Percentiles rank a stretch among this genome's conserved stretches.
Conservation (phyloP, 768 basidiomycete species). For the Pisolithus sp. region DNA sequence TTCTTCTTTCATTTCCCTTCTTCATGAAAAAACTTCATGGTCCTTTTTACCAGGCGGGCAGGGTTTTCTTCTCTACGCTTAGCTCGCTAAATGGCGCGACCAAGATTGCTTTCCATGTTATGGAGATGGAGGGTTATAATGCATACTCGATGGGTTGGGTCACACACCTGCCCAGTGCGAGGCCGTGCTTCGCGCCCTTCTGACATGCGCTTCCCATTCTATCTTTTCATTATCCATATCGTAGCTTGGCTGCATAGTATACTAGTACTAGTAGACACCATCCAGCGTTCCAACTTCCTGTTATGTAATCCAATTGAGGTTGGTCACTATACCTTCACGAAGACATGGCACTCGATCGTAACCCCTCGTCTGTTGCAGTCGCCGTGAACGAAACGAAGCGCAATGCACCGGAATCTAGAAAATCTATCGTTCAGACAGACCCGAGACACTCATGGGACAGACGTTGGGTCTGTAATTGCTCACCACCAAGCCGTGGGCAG, state of each 20-base stretch:
- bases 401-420: background rate
- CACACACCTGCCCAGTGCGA: conserved; percentile 15
- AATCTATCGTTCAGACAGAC: background rate
- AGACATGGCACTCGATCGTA: too few relatives aligned
- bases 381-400: too few relatives aligned
- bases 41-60: conserved; percentile 62
- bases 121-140: conserved; percentile 64
- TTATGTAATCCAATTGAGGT: too few relatives aligned
- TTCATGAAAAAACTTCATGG: conserved; percentile 47
- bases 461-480: background rate
- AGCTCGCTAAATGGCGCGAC: conserved; percentile 73
- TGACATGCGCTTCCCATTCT: conserved; percentile 23
- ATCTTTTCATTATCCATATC: too few relatives aligned
- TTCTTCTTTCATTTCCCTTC: conserved; percentile 36
- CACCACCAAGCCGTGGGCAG: conserved; percentile 8
- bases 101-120: conserved; percentile 43
- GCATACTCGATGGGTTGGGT: conserved; percentile 36
- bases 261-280: too few relatives aligned
- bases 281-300: too few relatives aligned
- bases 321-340: too few relatives aligned
- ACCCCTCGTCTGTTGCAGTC: too few relatives aligned
- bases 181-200: conserved; percentile 44
- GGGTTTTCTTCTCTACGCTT: conserved; percentile 34
- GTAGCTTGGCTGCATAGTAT: too few relatives aligned
- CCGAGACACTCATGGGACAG: background rate